A percentile compares a stretch with the other conserved stretches of the same genome.
phyloP scores from a whole-genome alignment of 2,329 filamentous ascomycete species.

The Pseudocercospora vitis region DNA sequence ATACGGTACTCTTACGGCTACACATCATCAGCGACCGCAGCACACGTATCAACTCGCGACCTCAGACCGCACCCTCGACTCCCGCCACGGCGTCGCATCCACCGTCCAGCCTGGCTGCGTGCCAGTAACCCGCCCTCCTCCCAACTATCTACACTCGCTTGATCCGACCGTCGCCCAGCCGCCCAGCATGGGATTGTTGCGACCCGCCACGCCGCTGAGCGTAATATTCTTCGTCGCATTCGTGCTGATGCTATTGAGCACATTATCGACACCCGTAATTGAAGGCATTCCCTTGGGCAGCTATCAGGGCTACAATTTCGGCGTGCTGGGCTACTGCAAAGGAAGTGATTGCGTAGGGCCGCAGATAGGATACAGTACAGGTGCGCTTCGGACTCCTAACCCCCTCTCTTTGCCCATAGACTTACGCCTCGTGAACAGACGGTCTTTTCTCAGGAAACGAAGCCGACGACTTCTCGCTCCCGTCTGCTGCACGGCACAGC shows the following conservation, averaged over 20 bases:
- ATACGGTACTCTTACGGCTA: too few species aligned
- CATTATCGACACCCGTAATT: constrained; percentile 89
- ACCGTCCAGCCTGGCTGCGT: background rate
- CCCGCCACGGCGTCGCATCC: background rate
- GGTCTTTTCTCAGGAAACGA: constrained; percentile 45
- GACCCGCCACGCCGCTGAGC: constrained; percentile 87
- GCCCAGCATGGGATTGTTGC: constrained; percentile 64
- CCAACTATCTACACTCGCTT: constrained; percentile 8
- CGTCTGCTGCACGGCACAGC: constrained; percentile 63
- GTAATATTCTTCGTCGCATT: constrained; percentile 84
- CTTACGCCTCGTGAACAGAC: constrained; percentile 39
- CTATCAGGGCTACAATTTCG: constrained; percentile 75
- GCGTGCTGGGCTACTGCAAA: constrained; percentile 88
- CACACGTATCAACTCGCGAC: background rate
- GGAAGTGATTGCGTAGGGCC: constrained; percentile 66
- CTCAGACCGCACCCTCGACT: background rate
- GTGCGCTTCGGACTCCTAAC: constrained; percentile 55
- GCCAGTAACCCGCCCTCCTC: background rate
- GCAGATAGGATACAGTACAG: constrained; percentile 80
- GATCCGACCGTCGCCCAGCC: background rate
- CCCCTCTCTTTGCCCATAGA: background rate
- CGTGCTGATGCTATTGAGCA: constrained; percentile 77
- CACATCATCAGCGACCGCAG: constrained; percentile 2
- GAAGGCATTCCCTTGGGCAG: constrained; percentile 78
- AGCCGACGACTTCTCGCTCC: constrained; percentile 58